Evolutionary conservation across 2,329 filamentous ascomycete genomes (phyloP).

Genomic region (Hirsutella thompsonii): DNA sequence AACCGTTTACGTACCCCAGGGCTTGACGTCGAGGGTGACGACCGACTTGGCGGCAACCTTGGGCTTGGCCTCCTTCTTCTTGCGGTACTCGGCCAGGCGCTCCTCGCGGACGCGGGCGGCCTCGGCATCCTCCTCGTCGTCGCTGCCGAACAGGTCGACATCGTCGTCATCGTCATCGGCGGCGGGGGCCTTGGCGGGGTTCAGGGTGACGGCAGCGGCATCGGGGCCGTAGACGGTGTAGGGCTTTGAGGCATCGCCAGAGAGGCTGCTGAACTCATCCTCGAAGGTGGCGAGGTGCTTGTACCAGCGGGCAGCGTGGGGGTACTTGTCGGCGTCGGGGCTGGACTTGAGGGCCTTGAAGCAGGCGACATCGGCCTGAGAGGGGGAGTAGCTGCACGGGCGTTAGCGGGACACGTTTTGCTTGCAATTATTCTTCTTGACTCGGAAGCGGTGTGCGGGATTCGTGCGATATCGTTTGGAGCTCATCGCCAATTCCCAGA

Average conservation of each 20-base stretch:
- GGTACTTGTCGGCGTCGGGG: slow-evolving; percentile 77
- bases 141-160: slow-evolving; percentile 85
- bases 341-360: slow-evolving; percentile 76
- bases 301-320: slow-evolving; percentile 94
- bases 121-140: slow-evolving; percentile 88
- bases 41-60: slow-evolving; percentile 94
- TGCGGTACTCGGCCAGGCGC: slow-evolving; percentile 83
- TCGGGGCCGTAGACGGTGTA: slow-evolving; percentile 90
- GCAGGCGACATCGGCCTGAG: slow-evolving; percentile 90
- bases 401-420: too few species aligned
- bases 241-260: slow-evolving; percentile 81
- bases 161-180: slow-evolving; percentile 64
- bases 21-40: slow-evolving; percentile 93
- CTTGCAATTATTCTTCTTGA: too few species aligned
- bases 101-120: slow-evolving; percentile 74
- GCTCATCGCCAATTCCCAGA: too few species aligned
- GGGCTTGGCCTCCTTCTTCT: slow-evolving; percentile 90
- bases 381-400: slow-evolving; percentile 42
- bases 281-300: slow-evolving; percentile 94
- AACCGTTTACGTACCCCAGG: slow-evolving; percentile 93
- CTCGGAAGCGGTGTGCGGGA: too few species aligned
- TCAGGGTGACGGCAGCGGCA: slow-evolving; percentile 59
- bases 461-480: too few species aligned
- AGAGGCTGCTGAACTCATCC: slow-evolving; percentile 80
- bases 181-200: slow-evolving; percentile 73